Evolutionary conservation across 2,329 filamentous ascomycete species (phyloP), one percentile per base, ranked within the genome.

Genomic region (Pyrenophora seminiperda): DNA sequence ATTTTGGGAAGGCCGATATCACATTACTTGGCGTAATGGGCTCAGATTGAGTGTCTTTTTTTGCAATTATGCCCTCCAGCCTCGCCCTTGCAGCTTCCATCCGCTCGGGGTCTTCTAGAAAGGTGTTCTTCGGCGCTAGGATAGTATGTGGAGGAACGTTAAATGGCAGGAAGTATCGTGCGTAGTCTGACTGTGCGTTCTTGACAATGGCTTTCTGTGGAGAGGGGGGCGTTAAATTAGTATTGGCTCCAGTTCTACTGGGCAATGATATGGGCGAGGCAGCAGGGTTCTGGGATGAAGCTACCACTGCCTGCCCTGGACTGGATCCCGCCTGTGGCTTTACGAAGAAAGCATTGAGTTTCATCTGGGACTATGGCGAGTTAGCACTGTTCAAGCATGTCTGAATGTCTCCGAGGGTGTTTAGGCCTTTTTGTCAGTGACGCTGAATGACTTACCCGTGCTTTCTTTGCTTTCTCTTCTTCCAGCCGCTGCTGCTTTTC

Each of bases 101-200:
- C 38, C 62, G 61, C n/a, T 55, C 59, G 2, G 65, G 48, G n/a
- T 68, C 63, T n/a, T 56, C 58, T 51, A 68, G 59, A 14, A 71
- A 65, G 0, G 60, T 54, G 41, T 74, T 77, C 40, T 79, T 60
- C 0, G 81, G 79, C 0, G 91, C 91, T 44, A 97, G 61, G n/a
- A 75, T 82, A 1, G 90, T 88, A 63, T 90, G 82, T 2, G 85
- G 80, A 50, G 90, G 88, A 37, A 94, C 67, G 55, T 88, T 92
- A 71, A 97, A 97, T 0, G 89, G 86, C 24, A 91, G 82, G 65
- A 97, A 97, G 29, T 81, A 77, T 59, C 84, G 85, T 14, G 88
- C 59, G 51, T 77, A 75, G 53, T 79, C 76, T 5, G 71, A 73
- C 18, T 72, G 61, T 7, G 60, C 60, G 45, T 70, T 73, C 40